Percentiles rank a stretch among this genome's conserved stretches.
phyloP scores from a whole-genome alignment of 345 rosid genomes.

The Populus alba region DNA sequence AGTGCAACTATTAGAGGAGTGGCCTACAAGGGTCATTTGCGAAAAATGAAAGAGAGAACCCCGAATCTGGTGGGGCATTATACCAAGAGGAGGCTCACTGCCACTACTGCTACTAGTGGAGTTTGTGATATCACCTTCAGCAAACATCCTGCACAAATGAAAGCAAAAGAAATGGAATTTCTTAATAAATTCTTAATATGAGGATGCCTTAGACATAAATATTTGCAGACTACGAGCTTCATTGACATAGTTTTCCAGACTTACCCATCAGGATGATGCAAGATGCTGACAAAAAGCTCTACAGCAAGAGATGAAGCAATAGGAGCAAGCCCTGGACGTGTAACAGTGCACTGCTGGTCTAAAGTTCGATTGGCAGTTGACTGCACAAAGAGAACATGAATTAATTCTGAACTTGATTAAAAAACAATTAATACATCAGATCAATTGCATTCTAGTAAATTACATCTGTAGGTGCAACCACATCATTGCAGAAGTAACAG shows the following conservation, averaged over 20 bases:
- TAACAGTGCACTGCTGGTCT: slow-evolving; percentile 98
- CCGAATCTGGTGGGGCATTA: slow-evolving; percentile 91
- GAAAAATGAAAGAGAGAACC: slow-evolving; percentile 82
- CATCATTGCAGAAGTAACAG: slow-evolving; percentile 96
- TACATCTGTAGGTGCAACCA: slow-evolving; percentile 95
- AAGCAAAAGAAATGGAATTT: background rate
- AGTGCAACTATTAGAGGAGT: slow-evolving; percentile 79
- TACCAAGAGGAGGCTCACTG: slow-evolving; percentile 72
- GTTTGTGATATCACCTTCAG: slow-evolving; percentile 58
- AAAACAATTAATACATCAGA: slow-evolving; percentile 3
- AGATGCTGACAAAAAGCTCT: slow-evolving; percentile 75
- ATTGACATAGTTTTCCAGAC: slow-evolving; percentile 6
- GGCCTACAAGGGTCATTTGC: slow-evolving; percentile 75
- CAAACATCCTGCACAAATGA: slow-evolving; percentile 48
- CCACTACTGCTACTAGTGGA: slow-evolving; percentile 35
- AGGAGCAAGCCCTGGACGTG: slow-evolving; percentile 94
- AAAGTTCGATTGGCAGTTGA: slow-evolving; percentile 89
- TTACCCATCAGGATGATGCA: slow-evolving; percentile 90
- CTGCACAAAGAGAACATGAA: slow-evolving; percentile 38
- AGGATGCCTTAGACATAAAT: background rate
- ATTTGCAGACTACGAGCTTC: background rate
- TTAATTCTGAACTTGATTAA: slow-evolving; percentile 9
- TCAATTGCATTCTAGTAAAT: slow-evolving; percentile 20
- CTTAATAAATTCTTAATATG: background rate
- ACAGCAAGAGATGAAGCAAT: slow-evolving; percentile 89